Percentiles rank a stretch among this genome's conserved stretches.
Conservation (phyloP, 2,329 filamentous ascomycete genomes). For the Ceratocystis harringtonii region DNA sequence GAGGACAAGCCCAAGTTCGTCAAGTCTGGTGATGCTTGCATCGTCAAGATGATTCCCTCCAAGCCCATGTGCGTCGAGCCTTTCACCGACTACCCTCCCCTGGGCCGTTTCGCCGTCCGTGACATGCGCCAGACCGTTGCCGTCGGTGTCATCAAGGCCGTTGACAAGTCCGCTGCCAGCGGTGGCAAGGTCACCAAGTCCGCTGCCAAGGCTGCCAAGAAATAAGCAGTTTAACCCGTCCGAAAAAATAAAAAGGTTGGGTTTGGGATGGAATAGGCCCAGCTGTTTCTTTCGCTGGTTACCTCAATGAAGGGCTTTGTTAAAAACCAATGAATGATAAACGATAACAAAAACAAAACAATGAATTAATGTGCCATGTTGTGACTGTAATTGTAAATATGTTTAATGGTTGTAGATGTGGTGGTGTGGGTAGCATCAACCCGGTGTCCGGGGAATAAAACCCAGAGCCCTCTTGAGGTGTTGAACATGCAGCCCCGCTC, state of each 20-base stretch:
- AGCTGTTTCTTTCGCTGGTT: constrained; percentile 7
- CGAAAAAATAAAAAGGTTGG: constrained; percentile 15
- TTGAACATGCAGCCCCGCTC: not conserved
- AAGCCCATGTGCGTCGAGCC: constrained; percentile 99
- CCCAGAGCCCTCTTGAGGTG: not conserved
- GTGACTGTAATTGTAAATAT: not conserved
- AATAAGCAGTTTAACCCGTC: constrained; percentile 35
- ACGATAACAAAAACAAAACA: constrained; percentile 9
- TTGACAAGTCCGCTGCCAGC: constrained; percentile 46
- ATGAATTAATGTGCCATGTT: not conserved
- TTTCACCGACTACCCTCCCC: constrained; percentile 98
- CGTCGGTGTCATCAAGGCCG: constrained; percentile 88
- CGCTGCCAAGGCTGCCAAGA: constrained; percentile 60
- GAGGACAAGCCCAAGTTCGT: constrained; percentile 95
- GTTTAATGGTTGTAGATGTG: not conserved
- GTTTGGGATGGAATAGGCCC: constrained; percentile 9
- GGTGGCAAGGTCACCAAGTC: constrained; percentile 56
- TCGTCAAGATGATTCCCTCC: constrained; percentile 99
- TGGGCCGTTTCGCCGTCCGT: constrained; percentile 99
- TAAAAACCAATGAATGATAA: constrained; percentile 16
- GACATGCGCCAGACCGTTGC: constrained; percentile 89
- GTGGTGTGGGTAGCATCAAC: not conserved
- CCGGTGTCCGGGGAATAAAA: not conserved
- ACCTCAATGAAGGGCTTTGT: constrained; percentile 8
- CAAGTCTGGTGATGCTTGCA: constrained; percentile 99